Evolutionary conservation across 495 filamentous ascomycete species (phyloP).

Genomic region (Wilcoxina mikolae): DNA sequence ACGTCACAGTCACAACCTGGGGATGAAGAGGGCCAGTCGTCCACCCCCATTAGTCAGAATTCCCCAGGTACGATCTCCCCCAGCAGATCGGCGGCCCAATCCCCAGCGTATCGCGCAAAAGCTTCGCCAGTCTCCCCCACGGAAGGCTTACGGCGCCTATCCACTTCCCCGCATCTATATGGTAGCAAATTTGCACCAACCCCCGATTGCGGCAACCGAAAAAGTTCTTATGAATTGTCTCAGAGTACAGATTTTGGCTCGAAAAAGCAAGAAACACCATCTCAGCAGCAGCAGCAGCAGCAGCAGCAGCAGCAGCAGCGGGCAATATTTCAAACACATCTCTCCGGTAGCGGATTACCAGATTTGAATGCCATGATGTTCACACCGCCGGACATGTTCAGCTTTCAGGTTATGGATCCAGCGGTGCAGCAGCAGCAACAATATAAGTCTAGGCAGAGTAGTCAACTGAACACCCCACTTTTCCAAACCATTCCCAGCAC

Average conservation of each 20-base stretch:
- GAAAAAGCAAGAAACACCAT: constrained; percentile 25
- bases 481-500: constrained; percentile 8
- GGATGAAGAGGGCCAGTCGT: constrained; percentile 32
- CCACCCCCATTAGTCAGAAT: constrained; percentile 29
- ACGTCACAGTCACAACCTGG: constrained; percentile 29
- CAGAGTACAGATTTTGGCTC: constrained; percentile 18
- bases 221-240: constrained; percentile 28
- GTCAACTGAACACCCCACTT: background rate
- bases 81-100: constrained; percentile 22
- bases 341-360: constrained; percentile 36
- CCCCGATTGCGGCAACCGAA: constrained; percentile 14
- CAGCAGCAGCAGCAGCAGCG: constrained; percentile 28
- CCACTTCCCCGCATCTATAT: constrained; percentile 20
- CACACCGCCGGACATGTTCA: constrained; percentile 74
- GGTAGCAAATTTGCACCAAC: background rate
- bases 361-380: constrained; percentile 88
- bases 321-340: constrained; percentile 30
- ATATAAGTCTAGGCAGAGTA: constrained; percentile 10
- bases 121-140: constrained; percentile 32
- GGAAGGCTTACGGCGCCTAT: constrained; percentile 14
- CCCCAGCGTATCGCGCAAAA: constrained; percentile 35
- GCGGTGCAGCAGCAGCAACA: constrained; percentile 36
- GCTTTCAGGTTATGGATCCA: constrained; percentile 51
- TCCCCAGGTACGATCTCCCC: constrained; percentile 23
- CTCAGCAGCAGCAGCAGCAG: constrained; percentile 24